Percentiles rank a stretch among this genome's conserved stretches.
These are phyloP conservation scores for Russula earlei DNA, from an alignment of 768 basidiomycete genomes.

Conservation along the genomic window DNA sequence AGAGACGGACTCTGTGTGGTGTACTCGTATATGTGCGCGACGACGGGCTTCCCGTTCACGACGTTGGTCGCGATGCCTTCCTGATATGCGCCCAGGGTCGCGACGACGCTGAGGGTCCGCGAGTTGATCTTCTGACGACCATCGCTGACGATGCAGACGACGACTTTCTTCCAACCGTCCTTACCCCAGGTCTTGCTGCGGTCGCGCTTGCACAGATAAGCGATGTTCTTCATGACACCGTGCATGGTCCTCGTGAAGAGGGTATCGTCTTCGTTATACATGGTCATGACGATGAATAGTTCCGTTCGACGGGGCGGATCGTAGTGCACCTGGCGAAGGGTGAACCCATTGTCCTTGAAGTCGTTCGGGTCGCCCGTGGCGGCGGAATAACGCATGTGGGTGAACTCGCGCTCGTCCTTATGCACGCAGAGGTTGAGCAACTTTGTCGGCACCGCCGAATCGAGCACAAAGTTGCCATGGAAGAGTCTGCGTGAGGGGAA, in stretches of 20 bases:
- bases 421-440: slow-evolving; percentile 74
- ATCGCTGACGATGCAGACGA: slow-evolving; percentile 86
- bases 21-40: slow-evolving; percentile 89
- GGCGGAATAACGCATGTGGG: slow-evolving; percentile 92
- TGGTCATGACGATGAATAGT: slow-evolving; percentile 95
- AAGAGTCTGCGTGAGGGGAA: slow-evolving; percentile 45
- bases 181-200: slow-evolving; percentile 93
- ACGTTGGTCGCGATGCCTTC: slow-evolving; percentile 85
- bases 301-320: slow-evolving; percentile 88
- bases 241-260: slow-evolving; percentile 92
- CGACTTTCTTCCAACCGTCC: slow-evolving; percentile 98
- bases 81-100: slow-evolving; percentile 91
- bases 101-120: slow-evolving; percentile 75
- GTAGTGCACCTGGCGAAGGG: slow-evolving; percentile 83
- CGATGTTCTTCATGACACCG: slow-evolving; percentile 91
- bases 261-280: slow-evolving; percentile 93
- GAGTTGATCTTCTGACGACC: slow-evolving; percentile 80
- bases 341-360: slow-evolving; percentile 74
- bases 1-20: slow-evolving; percentile 71
- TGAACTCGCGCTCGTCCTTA: slow-evolving; percentile 80
- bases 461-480: slow-evolving; percentile 89
- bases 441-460: slow-evolving; percentile 85
- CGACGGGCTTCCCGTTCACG: slow-evolving; percentile 74
- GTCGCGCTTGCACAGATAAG: slow-evolving; percentile 77
- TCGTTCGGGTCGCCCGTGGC: slow-evolving; percentile 95